phyloP scores from a whole-genome alignment of 768 basidiomycete species.

The Infundibulicybe gibba region DNA sequence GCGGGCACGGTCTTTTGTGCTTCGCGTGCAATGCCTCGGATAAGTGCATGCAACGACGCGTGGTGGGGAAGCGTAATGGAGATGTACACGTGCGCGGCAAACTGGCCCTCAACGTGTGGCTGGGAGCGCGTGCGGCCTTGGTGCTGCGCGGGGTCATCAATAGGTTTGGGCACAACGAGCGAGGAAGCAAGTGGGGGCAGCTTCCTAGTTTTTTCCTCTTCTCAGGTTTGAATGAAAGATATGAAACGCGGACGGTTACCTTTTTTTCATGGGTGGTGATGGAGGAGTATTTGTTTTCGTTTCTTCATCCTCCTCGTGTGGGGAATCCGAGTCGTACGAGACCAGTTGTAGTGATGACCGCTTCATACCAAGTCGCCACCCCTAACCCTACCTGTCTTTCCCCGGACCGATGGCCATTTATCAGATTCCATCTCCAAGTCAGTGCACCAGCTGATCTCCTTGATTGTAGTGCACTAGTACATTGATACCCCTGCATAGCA shows the following conservation, averaged over 20 bases:
- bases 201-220: constrained; percentile 38
- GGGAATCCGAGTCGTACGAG: constrained; percentile 32
- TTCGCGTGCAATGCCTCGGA: constrained; percentile 39
- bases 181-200: constrained; percentile 55
- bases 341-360: background rate
- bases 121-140: constrained; percentile 76
- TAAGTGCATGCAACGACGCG: constrained; percentile 39
- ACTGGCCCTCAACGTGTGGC: constrained; percentile 88
- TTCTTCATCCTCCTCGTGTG: constrained; percentile 36
- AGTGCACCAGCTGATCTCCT: no score
- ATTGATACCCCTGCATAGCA: background rate
- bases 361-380: background rate
- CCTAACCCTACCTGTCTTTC: constrained; percentile 1
- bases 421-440: no score
- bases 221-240: background rate
- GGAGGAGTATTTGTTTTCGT: background rate
- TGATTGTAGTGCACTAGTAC: background rate
- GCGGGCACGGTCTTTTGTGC: constrained; percentile 43
- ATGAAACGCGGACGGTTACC: constrained; percentile 20
- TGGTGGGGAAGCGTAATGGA: constrained; percentile 45
- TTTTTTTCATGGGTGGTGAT: constrained; percentile 33
- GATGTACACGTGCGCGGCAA: constrained; percentile 74
- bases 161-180: constrained; percentile 43
- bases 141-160: constrained; percentile 75
- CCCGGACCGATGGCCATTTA: no score